Evolutionary conservation across 768 basidiomycete genomes (phyloP).

Genomic region (Strobilomyces dryophilus): DNA sequence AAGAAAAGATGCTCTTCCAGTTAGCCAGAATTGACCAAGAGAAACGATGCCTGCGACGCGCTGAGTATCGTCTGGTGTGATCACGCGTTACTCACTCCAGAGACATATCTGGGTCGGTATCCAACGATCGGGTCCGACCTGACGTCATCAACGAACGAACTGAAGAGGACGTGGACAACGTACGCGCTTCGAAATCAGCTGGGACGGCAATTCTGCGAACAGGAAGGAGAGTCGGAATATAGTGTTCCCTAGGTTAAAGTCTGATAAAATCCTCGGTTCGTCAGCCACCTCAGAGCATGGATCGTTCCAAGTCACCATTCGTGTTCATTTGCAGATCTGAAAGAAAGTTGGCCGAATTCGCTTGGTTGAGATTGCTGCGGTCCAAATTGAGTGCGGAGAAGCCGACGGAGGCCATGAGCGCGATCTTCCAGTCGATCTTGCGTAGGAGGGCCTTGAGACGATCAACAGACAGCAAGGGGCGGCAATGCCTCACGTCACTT

Average conservation of each 20-base stretch:
- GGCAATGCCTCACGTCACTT: no score
- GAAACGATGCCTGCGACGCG: slow-evolving; percentile 37
- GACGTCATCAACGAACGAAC: neutral
- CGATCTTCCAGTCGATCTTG: neutral
- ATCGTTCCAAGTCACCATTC: slow-evolving; percentile 26
- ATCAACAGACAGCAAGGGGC: no score
- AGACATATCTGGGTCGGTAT: slow-evolving; percentile 59
- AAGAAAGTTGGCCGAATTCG: slow-evolving; percentile 57
- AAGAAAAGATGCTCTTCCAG: slow-evolving; percentile 49
- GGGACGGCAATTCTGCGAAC: slow-evolving; percentile 57
- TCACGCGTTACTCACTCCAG: neutral
- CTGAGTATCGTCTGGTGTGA: neutral
- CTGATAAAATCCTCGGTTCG: slow-evolving; percentile 21
- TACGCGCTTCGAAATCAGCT: slow-evolving; percentile 56
- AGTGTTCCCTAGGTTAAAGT: slow-evolving; percentile 55
- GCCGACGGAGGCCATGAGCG: slow-evolving; percentile 46
- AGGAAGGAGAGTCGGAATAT: slow-evolving; percentile 50
- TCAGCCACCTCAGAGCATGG: neutral
- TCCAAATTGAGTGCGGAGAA: slow-evolving; percentile 57
- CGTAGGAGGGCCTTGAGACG: no score
- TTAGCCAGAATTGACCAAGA: slow-evolving; percentile 51
- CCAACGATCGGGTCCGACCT: slow-evolving; percentile 63
- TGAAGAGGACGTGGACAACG: slow-evolving; percentile 4
- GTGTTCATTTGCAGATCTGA: slow-evolving; percentile 51
- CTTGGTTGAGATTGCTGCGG: slow-evolving; percentile 48